These are phyloP conservation scores for Avena atlantica DNA, from an alignment of 176 grass and related monocot genomes.

Conservation along the genomic window DNA sequence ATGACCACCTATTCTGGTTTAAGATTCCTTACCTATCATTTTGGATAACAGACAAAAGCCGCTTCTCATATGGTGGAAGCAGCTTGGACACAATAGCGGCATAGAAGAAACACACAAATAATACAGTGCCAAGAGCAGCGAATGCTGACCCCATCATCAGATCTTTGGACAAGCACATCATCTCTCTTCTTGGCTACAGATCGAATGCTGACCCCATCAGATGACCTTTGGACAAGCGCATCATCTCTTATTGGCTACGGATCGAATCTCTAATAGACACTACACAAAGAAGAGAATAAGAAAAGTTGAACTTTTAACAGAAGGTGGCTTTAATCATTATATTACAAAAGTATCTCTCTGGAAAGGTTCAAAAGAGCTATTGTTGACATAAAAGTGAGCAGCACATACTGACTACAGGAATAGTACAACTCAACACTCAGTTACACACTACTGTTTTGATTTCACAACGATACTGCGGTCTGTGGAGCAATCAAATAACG, in stretches of 20 bases:
- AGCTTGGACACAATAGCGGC: conserved; percentile 54
- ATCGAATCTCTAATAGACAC: background rate
- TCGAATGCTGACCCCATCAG: conserved; percentile 3
- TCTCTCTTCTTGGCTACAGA: background rate
- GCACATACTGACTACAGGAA: no score
- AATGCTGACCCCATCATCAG: conserved; percentile 18
- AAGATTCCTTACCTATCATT: conserved; percentile 54
- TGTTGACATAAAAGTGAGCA: no score
- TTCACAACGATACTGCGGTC: no score
- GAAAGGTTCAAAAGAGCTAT: no score
- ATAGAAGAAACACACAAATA: conserved; percentile 51
- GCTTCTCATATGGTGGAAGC: conserved; percentile 53
- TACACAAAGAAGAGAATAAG: no score
- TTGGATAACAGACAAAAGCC: conserved; percentile 50
- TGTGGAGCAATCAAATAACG: no score
- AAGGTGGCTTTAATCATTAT: no score
- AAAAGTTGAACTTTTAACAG: no score
- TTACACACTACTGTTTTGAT: no score
- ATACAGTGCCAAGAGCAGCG: conserved; percentile 38
- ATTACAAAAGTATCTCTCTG: no score
- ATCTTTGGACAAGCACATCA: conserved; percentile 33
- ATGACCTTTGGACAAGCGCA: conserved; percentile 26
- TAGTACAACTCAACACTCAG: no score
- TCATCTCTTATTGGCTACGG: background rate
- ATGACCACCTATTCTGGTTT: background rate